Evolutionary conservation across 2,329 filamentous ascomycete species (phyloP).

Genomic region (Diaporthe aspalathi): DNA sequence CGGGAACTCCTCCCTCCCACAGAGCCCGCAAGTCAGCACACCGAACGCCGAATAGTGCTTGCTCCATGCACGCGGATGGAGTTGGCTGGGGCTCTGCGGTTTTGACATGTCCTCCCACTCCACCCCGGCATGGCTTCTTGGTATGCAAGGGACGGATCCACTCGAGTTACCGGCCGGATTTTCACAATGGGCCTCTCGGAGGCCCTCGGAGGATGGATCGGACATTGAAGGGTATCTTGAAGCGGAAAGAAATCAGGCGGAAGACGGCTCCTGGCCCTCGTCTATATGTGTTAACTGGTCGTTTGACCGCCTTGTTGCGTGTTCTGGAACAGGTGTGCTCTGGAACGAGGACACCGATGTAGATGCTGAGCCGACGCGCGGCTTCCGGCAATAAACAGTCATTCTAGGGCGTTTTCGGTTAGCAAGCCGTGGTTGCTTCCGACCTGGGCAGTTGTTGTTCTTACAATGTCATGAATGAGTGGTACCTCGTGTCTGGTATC

Average conservation of each 20-base stretch:
- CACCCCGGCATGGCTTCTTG: conserved; percentile 13
- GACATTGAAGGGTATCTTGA: conserved; percentile 29
- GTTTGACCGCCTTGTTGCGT: neutral
- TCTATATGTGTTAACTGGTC: conserved; percentile 9
- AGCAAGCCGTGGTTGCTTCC: conserved; percentile 2
- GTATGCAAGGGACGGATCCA: conserved; percentile 28
- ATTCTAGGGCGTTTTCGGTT: conserved; percentile 40
- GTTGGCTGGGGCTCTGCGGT: neutral
- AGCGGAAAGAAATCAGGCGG: neutral
- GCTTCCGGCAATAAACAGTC: conserved; percentile 47
- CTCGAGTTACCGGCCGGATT: neutral
- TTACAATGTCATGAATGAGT: conserved; percentile 48
- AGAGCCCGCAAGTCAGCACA: conserved; percentile 17
- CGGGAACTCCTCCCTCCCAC: neutral
- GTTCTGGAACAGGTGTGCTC: conserved; percentile 1
- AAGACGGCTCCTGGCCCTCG: conserved; percentile 1
- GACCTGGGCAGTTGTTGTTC: neutral
- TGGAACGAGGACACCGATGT: conserved; percentile 28
- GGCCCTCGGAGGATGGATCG: too few relatives aligned
- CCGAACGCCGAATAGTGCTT: neutral
- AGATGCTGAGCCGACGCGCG: conserved; percentile 43
- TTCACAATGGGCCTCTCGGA: neutral
- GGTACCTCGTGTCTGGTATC: conserved; percentile 45
- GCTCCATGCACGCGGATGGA: conserved; percentile 8
- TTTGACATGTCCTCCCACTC: conserved; percentile 9